Conservation (phyloP, 2,329 filamentous ascomycete species). For the Aphanocladium album region DNA sequence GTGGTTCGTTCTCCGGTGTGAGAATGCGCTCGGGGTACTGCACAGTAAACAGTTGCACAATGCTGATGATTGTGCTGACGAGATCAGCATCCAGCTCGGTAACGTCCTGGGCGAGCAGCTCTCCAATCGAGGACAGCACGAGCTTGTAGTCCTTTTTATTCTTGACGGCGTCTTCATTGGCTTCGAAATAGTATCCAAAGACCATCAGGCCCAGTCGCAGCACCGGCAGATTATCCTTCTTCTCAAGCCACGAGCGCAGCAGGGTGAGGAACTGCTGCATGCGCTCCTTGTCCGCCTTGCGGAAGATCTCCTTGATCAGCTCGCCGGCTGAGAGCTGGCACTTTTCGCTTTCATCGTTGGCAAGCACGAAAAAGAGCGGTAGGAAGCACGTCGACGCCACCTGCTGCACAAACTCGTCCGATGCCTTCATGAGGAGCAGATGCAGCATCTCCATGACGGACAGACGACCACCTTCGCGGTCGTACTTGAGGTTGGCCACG, state of each 20-base stretch:
- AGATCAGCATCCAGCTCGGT: conserved; percentile 62
- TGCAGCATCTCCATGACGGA: conserved; percentile 92
- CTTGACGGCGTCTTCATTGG: conserved; percentile 51
- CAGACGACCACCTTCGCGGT: conserved; percentile 79
- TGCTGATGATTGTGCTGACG: conserved; percentile 66
- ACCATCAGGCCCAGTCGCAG: conserved; percentile 71
- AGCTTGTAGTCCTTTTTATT: conserved; percentile 64
- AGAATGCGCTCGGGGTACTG: conserved; percentile 61
- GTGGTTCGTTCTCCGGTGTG: conserved; percentile 49
- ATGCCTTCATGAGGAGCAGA: conserved; percentile 78
- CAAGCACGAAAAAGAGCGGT: conserved; percentile 76
- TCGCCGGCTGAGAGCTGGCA: conserved; percentile 79
- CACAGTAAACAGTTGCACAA: conserved; percentile 63
- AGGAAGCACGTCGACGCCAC: conserved; percentile 78
- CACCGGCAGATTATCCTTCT: conserved; percentile 66
- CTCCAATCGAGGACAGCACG: conserved; percentile 50
- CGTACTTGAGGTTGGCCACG: conserved; percentile 84
- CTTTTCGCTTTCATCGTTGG: conserved; percentile 82
- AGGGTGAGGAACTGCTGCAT: conserved; percentile 65
- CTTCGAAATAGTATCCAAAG: conserved; percentile 79
- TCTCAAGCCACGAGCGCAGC: conserved; percentile 70
- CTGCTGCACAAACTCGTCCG: conserved; percentile 76
- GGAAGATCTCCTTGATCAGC: conserved; percentile 76
- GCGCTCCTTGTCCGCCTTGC: conserved; percentile 68
- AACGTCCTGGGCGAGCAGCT: conserved; percentile 49